phyloP scores from a whole-genome alignment of 129 eudicot species.

The Flaveria trinervia region DNA sequence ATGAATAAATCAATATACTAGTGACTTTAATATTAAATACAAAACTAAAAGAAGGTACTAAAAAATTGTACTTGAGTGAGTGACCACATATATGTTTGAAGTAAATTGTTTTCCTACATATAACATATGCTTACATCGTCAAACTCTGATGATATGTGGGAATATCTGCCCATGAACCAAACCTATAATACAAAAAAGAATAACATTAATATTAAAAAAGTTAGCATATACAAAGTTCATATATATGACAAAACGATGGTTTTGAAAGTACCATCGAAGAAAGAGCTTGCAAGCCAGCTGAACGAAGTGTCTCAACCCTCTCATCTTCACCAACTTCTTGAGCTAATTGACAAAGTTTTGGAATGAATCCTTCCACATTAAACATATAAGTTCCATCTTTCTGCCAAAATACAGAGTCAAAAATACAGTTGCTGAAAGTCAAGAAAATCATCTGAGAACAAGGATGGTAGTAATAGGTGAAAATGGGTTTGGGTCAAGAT shows the following conservation, averaged over 20 bases:
- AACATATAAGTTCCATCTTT: slow-evolving; percentile 85
- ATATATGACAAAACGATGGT: neutral
- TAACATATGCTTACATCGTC: slow-evolving; percentile 74
- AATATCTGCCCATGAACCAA: slow-evolving; percentile 94
- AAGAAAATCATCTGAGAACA: slow-evolving; percentile 9
- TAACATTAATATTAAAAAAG: slow-evolving; percentile 2
- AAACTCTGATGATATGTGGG: slow-evolving; percentile 78
- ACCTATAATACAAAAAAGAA: slow-evolving; percentile 45
- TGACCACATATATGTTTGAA: neutral
- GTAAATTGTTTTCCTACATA: neutral
- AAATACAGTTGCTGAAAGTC: slow-evolving; percentile 9
- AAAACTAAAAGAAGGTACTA: neutral
- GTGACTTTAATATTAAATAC: slow-evolving; percentile 1
- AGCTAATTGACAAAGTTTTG: slow-evolving; percentile 82
- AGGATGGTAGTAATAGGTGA: neutral
- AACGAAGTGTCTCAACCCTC: slow-evolving; percentile 57
- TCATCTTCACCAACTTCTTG: slow-evolving; percentile 97
- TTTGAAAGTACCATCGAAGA: slow-evolving; percentile 74
- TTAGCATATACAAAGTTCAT: neutral
- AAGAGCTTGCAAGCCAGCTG: slow-evolving; percentile 85
- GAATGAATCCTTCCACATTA: slow-evolving; percentile 78
- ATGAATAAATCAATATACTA: slow-evolving; percentile 11
- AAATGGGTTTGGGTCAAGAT: neutral
- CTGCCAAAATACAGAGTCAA: slow-evolving; percentile 41
- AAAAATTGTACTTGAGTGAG: neutral